Conservation (phyloP, 2,329 filamentous ascomycete species). For the Graphium sp. region DNA sequence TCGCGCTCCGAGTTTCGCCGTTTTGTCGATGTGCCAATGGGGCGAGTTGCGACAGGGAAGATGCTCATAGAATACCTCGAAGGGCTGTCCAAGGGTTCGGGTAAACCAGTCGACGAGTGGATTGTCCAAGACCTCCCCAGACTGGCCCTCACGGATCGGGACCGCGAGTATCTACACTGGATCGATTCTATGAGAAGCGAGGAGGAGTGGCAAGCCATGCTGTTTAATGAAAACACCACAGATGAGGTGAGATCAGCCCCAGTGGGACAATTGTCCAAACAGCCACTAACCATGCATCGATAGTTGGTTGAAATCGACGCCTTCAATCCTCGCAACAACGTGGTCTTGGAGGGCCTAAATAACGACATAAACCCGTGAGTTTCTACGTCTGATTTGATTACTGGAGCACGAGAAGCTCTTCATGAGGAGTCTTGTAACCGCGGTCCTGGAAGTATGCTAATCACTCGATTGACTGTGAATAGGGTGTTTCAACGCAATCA, state of each 20-base stretch:
- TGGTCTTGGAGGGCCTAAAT: conserved; percentile 4
- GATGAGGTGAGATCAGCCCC: conserved; percentile 10
- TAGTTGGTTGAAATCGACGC: conserved; percentile 10
- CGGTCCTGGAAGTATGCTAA: conserved; percentile 2
- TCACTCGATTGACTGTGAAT: conserved; percentile 1
- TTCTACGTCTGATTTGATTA: not conserved
- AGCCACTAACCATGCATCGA: not conserved
- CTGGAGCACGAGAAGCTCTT: too few species aligned
- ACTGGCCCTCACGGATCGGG: conserved; percentile 5
- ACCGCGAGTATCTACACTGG: conserved; percentile 8
- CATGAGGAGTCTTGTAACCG: not conserved
- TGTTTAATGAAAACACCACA: conserved; percentile 13
- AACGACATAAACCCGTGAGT: conserved; percentile 10
- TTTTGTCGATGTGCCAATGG: conserved; percentile 3
- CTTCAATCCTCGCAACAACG: conserved; percentile 8
- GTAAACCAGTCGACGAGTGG: conserved; percentile 8
- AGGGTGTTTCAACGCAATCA: conserved; percentile 1
- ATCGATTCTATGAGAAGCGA: conserved; percentile 11
- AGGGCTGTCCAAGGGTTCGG: conserved; percentile 4
- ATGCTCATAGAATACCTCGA: conserved; percentile 9
- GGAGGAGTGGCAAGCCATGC: conserved; percentile 13
- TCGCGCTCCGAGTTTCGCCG: conserved; percentile 9
- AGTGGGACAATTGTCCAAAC: not conserved
- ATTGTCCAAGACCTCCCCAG: conserved; percentile 6
- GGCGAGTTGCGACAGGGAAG: conserved; percentile 7